phyloP scores from a whole-genome alignment of 805 yeast genomes.

The Candida qinlingensis region DNA sequence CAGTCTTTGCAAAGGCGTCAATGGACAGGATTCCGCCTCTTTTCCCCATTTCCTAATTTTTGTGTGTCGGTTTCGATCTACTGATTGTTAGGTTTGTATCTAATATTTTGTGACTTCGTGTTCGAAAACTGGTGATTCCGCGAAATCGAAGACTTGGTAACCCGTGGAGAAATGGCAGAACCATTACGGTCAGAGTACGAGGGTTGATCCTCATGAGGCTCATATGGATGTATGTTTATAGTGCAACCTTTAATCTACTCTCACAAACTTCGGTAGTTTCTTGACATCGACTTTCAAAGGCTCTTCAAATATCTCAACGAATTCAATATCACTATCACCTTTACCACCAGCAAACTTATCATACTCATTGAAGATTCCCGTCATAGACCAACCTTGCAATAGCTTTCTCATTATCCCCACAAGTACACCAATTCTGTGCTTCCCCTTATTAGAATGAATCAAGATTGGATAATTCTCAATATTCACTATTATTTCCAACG shows the following conservation, averaged over 20 bases:
- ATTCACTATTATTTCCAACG: slow-evolving; percentile 52
- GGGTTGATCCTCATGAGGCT: background rate
- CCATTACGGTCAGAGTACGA: too few species aligned
- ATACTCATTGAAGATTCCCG: slow-evolving; percentile 92
- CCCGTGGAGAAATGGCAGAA: too few species aligned
- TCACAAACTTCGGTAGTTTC: slow-evolving; percentile 61
- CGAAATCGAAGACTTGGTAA: too few species aligned
- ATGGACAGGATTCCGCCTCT: slow-evolving; percentile 40
- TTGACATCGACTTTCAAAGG: slow-evolving; percentile 41
- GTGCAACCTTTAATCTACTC: slow-evolving; percentile 8
- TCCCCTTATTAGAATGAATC: slow-evolving; percentile 92
- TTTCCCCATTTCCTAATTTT: slow-evolving; percentile 17
- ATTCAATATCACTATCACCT: slow-evolving; percentile 87
- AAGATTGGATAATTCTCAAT: slow-evolving; percentile 78
- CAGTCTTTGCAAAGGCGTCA: slow-evolving; percentile 92
- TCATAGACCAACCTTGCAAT: slow-evolving; percentile 88
- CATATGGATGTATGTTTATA: too few species aligned
- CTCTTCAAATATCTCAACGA: slow-evolving; percentile 78
- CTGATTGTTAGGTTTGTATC: too few species aligned
- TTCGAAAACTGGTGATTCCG: too few species aligned
- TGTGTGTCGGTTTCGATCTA: background rate
- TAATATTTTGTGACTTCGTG: too few species aligned
- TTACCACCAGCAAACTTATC: slow-evolving; percentile 90
- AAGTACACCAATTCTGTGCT: slow-evolving; percentile 88
- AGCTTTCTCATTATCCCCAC: slow-evolving; percentile 87